These are phyloP conservation scores for Polygonum maritimum DNA, from an alignment of 148 eudicot species.

Conservation along the genomic window DNA sequence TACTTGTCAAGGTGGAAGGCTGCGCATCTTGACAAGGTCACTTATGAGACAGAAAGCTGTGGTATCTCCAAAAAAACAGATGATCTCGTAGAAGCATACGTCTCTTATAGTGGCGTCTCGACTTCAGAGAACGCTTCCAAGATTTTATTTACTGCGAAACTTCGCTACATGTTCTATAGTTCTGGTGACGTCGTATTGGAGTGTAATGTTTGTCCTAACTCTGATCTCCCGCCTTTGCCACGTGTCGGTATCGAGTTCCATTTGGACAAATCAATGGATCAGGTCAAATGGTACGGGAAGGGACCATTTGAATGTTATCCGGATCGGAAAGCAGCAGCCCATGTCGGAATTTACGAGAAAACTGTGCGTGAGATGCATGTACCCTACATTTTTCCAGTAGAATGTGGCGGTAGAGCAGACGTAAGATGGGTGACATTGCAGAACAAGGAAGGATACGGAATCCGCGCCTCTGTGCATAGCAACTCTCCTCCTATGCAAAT, in stretches of 20 bases:
- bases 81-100: constrained; percentile 38
- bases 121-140: constrained; percentile 24
- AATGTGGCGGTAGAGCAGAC: constrained; percentile 87
- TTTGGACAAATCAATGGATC: constrained; percentile 57
- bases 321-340: constrained; percentile 85
- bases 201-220: constrained; percentile 42
- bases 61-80: constrained; percentile 33
- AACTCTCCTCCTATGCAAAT: constrained; percentile 90
- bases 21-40: constrained; percentile 50
- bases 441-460: constrained; percentile 52
- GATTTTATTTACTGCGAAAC: constrained; percentile 33
- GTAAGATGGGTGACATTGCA: constrained; percentile 87
- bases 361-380: constrained; percentile 79
- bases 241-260: constrained; percentile 87
- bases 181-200: constrained; percentile 81
- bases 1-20: constrained; percentile 75
- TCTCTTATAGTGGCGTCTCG: constrained; percentile 35
- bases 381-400: constrained; percentile 88
- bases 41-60: constrained; percentile 42
- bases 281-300: constrained; percentile 75
- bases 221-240: constrained; percentile 81
- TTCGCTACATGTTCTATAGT: constrained; percentile 51
- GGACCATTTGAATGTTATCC: constrained; percentile 98
- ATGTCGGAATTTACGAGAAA: constrained; percentile 58
- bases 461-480: constrained; percentile 61